Percentiles rank a stretch among this genome's conserved stretches.
Conservation (phyloP, 202 grass and related monocot genomes). For the Bolboschoenoplectus hybrid region DNA sequence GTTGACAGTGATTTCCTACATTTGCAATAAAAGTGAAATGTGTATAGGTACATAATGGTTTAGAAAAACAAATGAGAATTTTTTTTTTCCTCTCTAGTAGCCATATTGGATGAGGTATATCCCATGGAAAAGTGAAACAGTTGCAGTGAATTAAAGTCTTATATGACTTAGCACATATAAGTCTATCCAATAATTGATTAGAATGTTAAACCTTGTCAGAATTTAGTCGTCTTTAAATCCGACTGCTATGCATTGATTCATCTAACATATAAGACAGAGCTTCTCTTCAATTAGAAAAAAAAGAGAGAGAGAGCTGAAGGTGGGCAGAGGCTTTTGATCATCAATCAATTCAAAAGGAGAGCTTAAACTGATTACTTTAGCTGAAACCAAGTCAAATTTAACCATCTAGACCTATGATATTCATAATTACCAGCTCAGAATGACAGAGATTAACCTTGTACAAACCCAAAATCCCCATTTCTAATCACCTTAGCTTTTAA, state of each 20-base stretch:
- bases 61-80: background rate
- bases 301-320: background rate
- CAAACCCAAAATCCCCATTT: slow-evolving; percentile 18
- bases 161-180: background rate
- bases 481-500: slow-evolving; percentile 7
- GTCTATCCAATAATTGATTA: slow-evolving; percentile 22
- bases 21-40: background rate
- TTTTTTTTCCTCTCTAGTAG: background rate
- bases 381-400: background rate
- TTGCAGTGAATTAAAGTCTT: background rate
- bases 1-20: background rate
- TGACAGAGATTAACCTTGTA: background rate
- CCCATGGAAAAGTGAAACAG: slow-evolving; percentile 6
- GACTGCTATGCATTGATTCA: slow-evolving; percentile 7
- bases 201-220: background rate
- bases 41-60: background rate
- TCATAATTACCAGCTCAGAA: background rate
- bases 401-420: background rate
- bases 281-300: background rate
- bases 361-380: background rate
- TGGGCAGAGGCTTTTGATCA: background rate
- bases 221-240: background rate
- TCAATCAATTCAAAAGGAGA: background rate
- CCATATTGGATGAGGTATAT: background rate
- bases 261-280: background rate